Evolutionary conservation across 305 asterid species (phyloP), one percentile per base, ranked within the genome.

Genomic region (Solanum hybrid): DNA sequence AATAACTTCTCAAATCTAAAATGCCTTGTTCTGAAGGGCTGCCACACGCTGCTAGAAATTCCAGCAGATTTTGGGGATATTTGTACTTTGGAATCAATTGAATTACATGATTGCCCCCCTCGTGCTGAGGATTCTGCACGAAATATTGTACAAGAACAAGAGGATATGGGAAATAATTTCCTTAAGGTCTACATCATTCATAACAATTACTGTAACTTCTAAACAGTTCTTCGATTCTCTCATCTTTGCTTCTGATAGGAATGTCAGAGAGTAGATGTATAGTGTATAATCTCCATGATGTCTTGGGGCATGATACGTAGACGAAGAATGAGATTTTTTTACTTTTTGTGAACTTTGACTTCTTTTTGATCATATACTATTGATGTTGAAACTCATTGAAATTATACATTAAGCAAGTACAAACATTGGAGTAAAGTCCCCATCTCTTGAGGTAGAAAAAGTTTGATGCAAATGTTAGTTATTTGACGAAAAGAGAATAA

Each of bases 1-100:
- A n/a, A 32, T 51, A 61, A 61, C 37, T 90, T 90, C 24, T 83
- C 89, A 24, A 77, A 22, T n/a, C 89, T 90, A 34, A 77, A 90
- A 10, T 2, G 26, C 11, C 82, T 90, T 5, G 82, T 90, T 5
- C 87, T 87, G 51, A 90, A 77, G 39, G 26, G 27, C 5, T 90
- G 89, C 34, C 3, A 2, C 10, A 3, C 24, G 0, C 32, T 78
- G 82, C 41, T 27, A 41, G 73, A 87, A 79, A 90, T 90, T 37
- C 89, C 91, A 17, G 9, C 8, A 15, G 87, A 79, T 6, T 31
- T 90, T 24, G 88, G 12, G 9, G 87, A 90, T 0, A 86, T 90
- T 57, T 3, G 36, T 7, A 90, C 88, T 6, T 13, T 90, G 81
- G 14, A 37, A 7, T 57, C 70, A 6, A 90, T 90, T 27, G 65